These are phyloP conservation scores for Populus tremula DNA, from an alignment of 345 rosid species.

Conservation along the genomic window DNA sequence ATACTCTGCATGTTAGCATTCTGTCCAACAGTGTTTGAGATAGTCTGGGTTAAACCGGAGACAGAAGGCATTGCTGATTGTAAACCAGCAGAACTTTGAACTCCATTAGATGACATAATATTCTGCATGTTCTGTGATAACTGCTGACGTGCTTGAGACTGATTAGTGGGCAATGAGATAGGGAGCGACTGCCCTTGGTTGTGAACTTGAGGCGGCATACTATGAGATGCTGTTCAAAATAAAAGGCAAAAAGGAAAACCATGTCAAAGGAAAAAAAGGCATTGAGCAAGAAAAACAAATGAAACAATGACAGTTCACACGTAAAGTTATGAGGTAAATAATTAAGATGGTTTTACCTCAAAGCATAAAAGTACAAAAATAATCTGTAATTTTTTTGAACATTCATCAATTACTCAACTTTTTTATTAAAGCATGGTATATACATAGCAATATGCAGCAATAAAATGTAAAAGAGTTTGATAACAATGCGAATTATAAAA, in stretches of 20 bases:
- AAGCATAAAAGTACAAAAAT: background rate
- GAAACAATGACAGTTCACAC: background rate
- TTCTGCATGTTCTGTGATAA: too few species aligned
- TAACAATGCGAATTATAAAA: too few species aligned
- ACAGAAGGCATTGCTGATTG: too few species aligned
- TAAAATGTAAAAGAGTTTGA: too few species aligned
- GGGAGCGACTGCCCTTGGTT: slow-evolving; percentile 61
- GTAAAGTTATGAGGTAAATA: background rate
- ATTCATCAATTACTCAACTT: too few species aligned
- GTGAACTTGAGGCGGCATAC: slow-evolving; percentile 48
- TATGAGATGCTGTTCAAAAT: slow-evolving; percentile 42
- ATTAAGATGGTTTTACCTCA: background rate
- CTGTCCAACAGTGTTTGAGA: fast-evolving
- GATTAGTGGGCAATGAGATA: too few species aligned
- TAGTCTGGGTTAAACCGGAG: fast-evolving
- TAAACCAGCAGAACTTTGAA: too few species aligned
- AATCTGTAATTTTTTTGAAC: too few species aligned
- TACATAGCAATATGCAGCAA: too few species aligned
- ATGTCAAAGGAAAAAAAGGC: slow-evolving; percentile 11
- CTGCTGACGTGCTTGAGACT: slow-evolving; percentile 66
- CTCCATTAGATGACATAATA: too few species aligned
- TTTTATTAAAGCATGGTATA: too few species aligned
- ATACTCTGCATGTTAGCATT: too few species aligned
- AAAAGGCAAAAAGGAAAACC: slow-evolving; percentile 12
- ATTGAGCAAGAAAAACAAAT: background rate